Evolutionary conservation across 106 monocot genomes (phyloP), one percentile per base, ranked within the genome.

Genomic region (Narthecium ossifragum): DNA sequence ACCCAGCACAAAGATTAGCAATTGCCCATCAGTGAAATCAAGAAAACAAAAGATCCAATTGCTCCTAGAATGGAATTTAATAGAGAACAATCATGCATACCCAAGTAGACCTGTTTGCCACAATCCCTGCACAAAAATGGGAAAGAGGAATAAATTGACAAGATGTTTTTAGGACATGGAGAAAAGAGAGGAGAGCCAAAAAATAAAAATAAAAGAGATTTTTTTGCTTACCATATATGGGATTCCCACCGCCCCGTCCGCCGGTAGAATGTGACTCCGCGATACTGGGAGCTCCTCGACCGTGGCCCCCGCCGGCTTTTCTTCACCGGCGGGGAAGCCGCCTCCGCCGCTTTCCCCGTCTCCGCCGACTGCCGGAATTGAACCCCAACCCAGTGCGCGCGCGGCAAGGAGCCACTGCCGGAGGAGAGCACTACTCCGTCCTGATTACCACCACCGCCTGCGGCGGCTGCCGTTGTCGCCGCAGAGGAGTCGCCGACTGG

Each of bases 81-180:
- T 3, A 3, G 23, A 49, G 4, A 41, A 30, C 5, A 0, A 5
- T 18, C n/a, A 40, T 24, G 31, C 46, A 57, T 76, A 90, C 90
- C 90, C 53, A 90, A 50, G 76, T 90, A 90, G 8, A 90, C 90
- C 41, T 90, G 90, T 57, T 90, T 90, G 29, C 90, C 90, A 51
- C 81, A 90, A 25, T 90, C 90, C 88, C 88, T 88, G 73, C 56
- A 70, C 22, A 41, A 17, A 22, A 28, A 51, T 14, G 51, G 9
- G 26, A 21, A 51, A 27, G 22, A 43, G 36, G 36, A 37, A 14
- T 8, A 23, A 24, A 21, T 26, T 37, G 0, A 21, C 2, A n/a
- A 29, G 26, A 49, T 34, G 23, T 33, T 21, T 33, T n/a, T n/a
- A n/a, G n/a, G 14, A 21, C 0, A 38, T 37, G 47, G n/a, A 49